Evolutionary conservation across 1,284 basidiomycete genomes (phyloP).

Genomic region (Ustilago trichophora): DNA sequence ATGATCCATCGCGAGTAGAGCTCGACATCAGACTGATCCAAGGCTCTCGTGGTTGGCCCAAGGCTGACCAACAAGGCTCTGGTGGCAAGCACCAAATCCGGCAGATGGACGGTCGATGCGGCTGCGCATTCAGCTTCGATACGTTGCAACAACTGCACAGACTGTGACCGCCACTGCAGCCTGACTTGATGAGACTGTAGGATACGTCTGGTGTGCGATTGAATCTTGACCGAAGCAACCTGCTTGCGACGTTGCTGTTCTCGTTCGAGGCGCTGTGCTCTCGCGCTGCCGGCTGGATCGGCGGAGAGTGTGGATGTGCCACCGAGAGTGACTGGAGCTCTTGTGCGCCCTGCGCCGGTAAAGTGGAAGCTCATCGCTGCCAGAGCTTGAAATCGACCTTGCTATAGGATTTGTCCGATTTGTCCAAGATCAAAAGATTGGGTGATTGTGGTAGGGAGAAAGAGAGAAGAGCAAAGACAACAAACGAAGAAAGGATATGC

Average conservation of each 20-base stretch:
- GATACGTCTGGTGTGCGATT: conserved; percentile 32
- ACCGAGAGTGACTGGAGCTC: conserved; percentile 42
- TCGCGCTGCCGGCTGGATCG: conserved; percentile 38
- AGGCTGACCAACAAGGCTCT: conserved; percentile 23
- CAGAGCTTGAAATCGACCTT: background rate
- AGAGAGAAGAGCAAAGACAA: no score
- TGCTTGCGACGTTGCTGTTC: conserved; percentile 35
- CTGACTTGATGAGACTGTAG: conserved; percentile 19
- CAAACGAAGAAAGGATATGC: no score
- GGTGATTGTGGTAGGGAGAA: no score
- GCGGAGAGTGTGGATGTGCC: conserved; percentile 25
- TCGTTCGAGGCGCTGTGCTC: conserved; percentile 32
- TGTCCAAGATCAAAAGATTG: no score
- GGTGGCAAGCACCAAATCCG: conserved; percentile 16
- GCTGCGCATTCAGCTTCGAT: conserved; percentile 5
- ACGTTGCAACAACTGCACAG: conserved; percentile 4
- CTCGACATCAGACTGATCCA: conserved; percentile 10
- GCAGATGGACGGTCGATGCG: background rate
- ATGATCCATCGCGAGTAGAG: conserved; percentile 22
- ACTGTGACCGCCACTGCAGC: conserved; percentile 10
- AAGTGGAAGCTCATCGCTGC: conserved; percentile 48
- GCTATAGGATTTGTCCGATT: no score
- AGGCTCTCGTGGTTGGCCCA: conserved; percentile 10
- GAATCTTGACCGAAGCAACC: conserved; percentile 18
- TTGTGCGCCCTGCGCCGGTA: conserved; percentile 38